Conservation (phyloP, 768 basidiomycete species). For the Bullera alba region DNA sequence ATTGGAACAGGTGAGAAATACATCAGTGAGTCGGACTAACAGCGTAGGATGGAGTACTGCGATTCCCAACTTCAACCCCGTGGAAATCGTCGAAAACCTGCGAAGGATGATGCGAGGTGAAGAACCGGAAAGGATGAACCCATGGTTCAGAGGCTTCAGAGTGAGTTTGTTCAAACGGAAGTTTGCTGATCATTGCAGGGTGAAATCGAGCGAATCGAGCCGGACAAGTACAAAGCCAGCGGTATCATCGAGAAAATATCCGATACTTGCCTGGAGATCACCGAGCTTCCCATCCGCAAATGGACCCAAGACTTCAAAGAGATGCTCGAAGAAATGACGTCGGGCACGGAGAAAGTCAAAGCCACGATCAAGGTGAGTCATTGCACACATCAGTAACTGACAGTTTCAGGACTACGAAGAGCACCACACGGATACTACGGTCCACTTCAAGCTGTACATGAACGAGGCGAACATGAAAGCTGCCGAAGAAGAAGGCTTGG, state of each 20-base stretch:
- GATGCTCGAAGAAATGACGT: slow-evolving; percentile 80
- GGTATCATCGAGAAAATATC: slow-evolving; percentile 70
- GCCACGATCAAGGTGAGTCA: slow-evolving; percentile 64
- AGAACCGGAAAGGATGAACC: slow-evolving; percentile 75
- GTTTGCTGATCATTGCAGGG: slow-evolving; percentile 51
- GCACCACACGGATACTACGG: slow-evolving; percentile 83
- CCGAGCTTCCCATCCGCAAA: slow-evolving; percentile 85
- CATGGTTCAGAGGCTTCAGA: slow-evolving; percentile 93
- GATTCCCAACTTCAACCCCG: slow-evolving; percentile 86
- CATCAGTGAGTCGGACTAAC: background rate
- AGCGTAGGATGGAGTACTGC: slow-evolving; percentile 82
- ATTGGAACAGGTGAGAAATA: slow-evolving; percentile 76
- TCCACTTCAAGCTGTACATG: slow-evolving; percentile 83
- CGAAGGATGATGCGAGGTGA: slow-evolving; percentile 78
- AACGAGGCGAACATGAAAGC: slow-evolving; percentile 69
- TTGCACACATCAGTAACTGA: background rate
- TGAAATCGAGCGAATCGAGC: slow-evolving; percentile 62
- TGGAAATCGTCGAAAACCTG: slow-evolving; percentile 80
- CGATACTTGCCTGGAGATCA: slow-evolving; percentile 87
- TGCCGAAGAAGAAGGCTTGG: slow-evolving; percentile 79
- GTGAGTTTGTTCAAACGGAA: slow-evolving; percentile 22
- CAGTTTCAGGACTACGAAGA: slow-evolving; percentile 82
- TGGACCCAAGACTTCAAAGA: slow-evolving; percentile 92
- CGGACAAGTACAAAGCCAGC: slow-evolving; percentile 67
- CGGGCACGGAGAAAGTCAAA: slow-evolving; percentile 66